phyloP scores from a whole-genome alignment of 225 moss, liverwort and hornwort genomes.

The Sphagnum tenellum region DNA sequence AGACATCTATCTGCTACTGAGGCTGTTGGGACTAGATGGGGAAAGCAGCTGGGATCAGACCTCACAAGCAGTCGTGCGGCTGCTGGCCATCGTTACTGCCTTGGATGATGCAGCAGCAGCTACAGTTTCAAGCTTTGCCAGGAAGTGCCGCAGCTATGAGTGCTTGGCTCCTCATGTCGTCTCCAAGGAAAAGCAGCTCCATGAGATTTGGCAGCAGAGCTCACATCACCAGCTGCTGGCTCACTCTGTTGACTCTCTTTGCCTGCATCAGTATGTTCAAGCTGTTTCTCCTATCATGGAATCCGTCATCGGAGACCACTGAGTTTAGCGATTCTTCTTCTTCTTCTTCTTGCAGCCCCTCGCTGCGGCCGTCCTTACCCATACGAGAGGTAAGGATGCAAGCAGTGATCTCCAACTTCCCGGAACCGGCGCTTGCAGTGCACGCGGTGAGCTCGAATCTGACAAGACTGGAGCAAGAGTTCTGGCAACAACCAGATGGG shows the following conservation, averaged over 20 bases:
- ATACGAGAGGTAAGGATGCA: background rate
- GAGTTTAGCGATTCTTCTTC: background rate
- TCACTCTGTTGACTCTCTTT: slow-evolving; percentile 28
- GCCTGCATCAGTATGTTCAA: slow-evolving; percentile 38
- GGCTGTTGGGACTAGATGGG: no score
- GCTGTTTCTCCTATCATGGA: slow-evolving; percentile 20
- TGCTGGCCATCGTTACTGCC: no score
- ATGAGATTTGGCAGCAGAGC: slow-evolving; percentile 22
- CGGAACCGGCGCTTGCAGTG: slow-evolving; percentile 12
- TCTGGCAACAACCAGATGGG: slow-evolving; percentile 58
- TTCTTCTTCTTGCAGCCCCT: background rate
- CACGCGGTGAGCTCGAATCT: slow-evolving; percentile 18
- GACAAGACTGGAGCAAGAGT: slow-evolving; percentile 18
- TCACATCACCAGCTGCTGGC: slow-evolving; percentile 37
- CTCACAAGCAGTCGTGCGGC: no score
- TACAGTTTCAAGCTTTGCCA: no score
- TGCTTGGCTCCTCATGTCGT: slow-evolving; percentile 4
- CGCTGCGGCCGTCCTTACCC: background rate
- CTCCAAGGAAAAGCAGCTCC: slow-evolving; percentile 19
- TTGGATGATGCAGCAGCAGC: no score
- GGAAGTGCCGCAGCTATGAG: slow-evolving; percentile 8
- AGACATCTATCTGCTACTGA: no score
- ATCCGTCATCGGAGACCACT: slow-evolving; percentile 6
- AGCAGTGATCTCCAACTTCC: background rate
- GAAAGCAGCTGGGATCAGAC: no score